Percentiles rank a stretch among this genome's conserved stretches.
Conservation (phyloP, 2,329 filamentous ascomycete species). For the Westerdykella aurantiaca region DNA sequence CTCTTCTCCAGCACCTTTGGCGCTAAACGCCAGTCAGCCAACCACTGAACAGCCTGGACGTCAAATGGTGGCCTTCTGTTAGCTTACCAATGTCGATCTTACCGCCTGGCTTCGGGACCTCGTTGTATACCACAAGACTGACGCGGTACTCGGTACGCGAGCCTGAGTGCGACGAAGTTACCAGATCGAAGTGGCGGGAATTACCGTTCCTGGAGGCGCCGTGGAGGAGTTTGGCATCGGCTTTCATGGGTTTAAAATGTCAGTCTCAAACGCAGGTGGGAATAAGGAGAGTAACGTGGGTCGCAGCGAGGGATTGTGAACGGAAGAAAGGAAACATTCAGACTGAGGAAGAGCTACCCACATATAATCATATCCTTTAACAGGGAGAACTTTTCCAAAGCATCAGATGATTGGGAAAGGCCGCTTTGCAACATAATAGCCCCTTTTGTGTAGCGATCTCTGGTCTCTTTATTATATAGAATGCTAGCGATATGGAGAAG, state of each 20-base stretch:
- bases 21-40: background rate
- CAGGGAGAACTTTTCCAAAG: constrained; percentile 6
- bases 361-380: constrained; percentile 9
- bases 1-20: constrained; percentile 11
- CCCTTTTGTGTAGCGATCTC: too few relatives aligned
- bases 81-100: constrained; percentile 4
- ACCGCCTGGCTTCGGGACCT: constrained; percentile 6
- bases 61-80: background rate
- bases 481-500: too few relatives aligned
- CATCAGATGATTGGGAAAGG: background rate
- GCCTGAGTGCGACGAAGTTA: constrained; percentile 3
- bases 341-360: background rate
- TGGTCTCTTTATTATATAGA: too few relatives aligned
- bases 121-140: constrained; percentile 10
- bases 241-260: constrained; percentile 6
- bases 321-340: background rate
- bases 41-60: too few relatives aligned
- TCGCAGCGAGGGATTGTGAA: background rate
- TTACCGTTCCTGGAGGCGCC: constrained; percentile 7
- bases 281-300: background rate
- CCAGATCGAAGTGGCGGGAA: constrained; percentile 11
- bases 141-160: constrained; percentile 9
- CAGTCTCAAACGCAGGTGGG: background rate
- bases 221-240: constrained; percentile 10
- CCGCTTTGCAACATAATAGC: too few relatives aligned